phyloP scores from a whole-genome alignment of 2,329 filamentous ascomycete species.

The Westerdykella aurantiaca region DNA sequence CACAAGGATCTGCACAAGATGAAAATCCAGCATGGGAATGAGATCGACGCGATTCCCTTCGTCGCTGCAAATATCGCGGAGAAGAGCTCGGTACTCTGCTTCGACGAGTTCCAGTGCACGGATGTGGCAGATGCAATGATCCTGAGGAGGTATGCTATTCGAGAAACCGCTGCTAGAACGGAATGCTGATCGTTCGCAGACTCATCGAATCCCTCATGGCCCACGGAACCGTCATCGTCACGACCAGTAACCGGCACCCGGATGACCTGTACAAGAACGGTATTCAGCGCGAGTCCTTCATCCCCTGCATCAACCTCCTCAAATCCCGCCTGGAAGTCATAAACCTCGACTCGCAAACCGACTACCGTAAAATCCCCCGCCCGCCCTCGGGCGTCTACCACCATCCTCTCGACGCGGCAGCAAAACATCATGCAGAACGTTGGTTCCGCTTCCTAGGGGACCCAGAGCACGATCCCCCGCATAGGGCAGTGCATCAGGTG shows the following conservation, averaged over 20 bases:
- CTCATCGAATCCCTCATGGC: slow-evolving; percentile 88
- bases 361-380: slow-evolving; percentile 94
- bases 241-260: slow-evolving; percentile 93
- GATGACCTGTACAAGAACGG: slow-evolving; percentile 97
- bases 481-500: slow-evolving; percentile 71
- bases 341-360: slow-evolving; percentile 89
- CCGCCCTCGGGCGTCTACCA: slow-evolving; percentile 93
- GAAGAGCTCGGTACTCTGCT: slow-evolving; percentile 80
- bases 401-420: slow-evolving; percentile 65
- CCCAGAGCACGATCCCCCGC: slow-evolving; percentile 66
- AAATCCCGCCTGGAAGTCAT: slow-evolving; percentile 80
- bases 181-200: slow-evolving; percentile 31
- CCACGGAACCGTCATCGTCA: slow-evolving; percentile 92
- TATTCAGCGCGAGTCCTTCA: slow-evolving; percentile 89
- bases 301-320: slow-evolving; percentile 90
- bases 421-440: slow-evolving; percentile 75
- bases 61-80: slow-evolving; percentile 92
- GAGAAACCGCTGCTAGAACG: background rate
- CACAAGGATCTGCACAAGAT: slow-evolving; percentile 85
- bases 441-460: slow-evolving; percentile 97
- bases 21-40: slow-evolving; percentile 82
- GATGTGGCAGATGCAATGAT: slow-evolving; percentile 99
- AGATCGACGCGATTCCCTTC: slow-evolving; percentile 85
- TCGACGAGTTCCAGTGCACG: slow-evolving; percentile 98
- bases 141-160: slow-evolving; percentile 56